Evolutionary conservation across 2,329 filamentous ascomycete genomes (phyloP).

Genomic region (Trichophyton equinum): DNA sequence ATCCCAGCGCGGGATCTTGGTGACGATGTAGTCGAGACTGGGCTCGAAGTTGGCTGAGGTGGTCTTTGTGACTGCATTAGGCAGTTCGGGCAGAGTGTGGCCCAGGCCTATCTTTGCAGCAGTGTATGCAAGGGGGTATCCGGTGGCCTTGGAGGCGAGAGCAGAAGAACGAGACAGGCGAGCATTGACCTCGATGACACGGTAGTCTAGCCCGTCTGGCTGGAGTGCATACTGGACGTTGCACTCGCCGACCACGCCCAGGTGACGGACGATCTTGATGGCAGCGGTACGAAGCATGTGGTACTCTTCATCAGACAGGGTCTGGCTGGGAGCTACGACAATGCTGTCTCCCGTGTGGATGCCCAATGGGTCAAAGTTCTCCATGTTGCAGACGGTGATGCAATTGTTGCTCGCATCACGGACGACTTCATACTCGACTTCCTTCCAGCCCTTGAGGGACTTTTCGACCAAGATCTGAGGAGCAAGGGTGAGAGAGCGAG

Average conservation of each 20-base stretch:
- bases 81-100: constrained; percentile 86
- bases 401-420: constrained; percentile 97
- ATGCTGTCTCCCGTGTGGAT: constrained; percentile 99
- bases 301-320: constrained; percentile 94
- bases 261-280: constrained; percentile 95
- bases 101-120: constrained; percentile 97
- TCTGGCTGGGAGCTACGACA: constrained; percentile 93
- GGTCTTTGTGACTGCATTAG: constrained; percentile 96
- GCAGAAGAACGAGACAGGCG: constrained; percentile 96
- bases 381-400: constrained; percentile 98
- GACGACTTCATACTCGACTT: constrained; percentile 96
- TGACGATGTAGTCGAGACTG: constrained; percentile 92
- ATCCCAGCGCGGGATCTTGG: constrained; percentile 98
- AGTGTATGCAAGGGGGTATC: constrained; percentile 92
- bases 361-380: constrained; percentile 95
- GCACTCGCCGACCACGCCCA: constrained; percentile 95
- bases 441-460: constrained; percentile 98
- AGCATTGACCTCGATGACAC: constrained; percentile 97
- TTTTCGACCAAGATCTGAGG: constrained; percentile 98
- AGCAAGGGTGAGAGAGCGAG: constrained; percentile 80
- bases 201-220: constrained; percentile 92
- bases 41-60: constrained; percentile 99
- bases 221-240: constrained; percentile 97
- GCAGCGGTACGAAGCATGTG: constrained; percentile 97
- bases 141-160: constrained; percentile 92